A percentile compares a stretch with the other conserved stretches of the same genome.
Conservation (phyloP, 192 early-diverging fungal genomes). For the Coemansia sp. region DNA sequence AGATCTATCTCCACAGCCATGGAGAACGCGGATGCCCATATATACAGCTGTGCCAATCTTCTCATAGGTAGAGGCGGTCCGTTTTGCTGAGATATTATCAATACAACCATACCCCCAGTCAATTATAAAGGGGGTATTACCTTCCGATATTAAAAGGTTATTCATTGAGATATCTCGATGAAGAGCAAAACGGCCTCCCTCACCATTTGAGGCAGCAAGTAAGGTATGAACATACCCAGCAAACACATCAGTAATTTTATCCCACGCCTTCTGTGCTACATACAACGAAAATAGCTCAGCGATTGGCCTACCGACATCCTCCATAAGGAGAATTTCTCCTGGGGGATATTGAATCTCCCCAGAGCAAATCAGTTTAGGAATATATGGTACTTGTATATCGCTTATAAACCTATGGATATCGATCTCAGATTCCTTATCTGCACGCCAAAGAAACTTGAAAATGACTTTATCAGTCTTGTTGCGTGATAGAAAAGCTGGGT, state of each 20-base stretch:
- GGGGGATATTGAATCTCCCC: background rate
- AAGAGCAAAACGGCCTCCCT: background rate
- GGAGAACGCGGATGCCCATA: no score
- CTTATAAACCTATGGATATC: background rate
- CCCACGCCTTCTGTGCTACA: background rate
- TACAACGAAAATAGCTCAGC: background rate
- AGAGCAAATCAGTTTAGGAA: background rate
- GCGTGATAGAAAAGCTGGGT: background rate
- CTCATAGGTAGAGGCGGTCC: no score
- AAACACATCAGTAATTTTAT: background rate
- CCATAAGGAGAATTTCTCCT: slow-evolving; percentile 1
- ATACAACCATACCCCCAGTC: slow-evolving; percentile 6
- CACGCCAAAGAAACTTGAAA: slow-evolving; percentile 5
- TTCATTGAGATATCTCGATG: slow-evolving; percentile 5
- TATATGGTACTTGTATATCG: background rate
- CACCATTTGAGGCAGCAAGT: background rate
- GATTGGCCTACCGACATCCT: background rate
- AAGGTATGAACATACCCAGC: slow-evolving; percentile 8
- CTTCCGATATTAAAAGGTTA: background rate
- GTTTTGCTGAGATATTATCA: background rate
- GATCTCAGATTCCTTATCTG: background rate
- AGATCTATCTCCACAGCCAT: no score
- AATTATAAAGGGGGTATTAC: background rate
- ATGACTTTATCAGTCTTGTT: background rate
- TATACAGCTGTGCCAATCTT: no score